These are phyloP conservation scores for Fusarium lateritium DNA, from an alignment of 2,329 filamentous ascomycete species.

Conservation along the genomic window DNA sequence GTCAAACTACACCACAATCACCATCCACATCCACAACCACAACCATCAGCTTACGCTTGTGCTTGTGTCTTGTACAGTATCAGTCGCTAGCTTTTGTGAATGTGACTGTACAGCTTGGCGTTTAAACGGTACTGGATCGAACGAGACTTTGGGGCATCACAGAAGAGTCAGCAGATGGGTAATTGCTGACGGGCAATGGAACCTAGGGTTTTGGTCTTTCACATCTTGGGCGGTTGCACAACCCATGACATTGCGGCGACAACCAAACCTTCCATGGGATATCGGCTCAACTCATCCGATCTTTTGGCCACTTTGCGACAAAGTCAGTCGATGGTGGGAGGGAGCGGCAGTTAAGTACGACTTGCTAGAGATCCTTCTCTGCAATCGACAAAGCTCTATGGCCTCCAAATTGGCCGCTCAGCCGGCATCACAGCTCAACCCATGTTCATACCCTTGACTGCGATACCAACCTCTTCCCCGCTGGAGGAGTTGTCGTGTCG, in stretches of 20 bases:
- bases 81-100: neutral
- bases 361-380: neutral
- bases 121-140: conserved; percentile 9
- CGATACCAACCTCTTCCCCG: conserved; percentile 18
- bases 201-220: neutral
- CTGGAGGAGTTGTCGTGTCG: neutral
- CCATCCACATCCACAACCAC: neutral
- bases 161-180: conserved; percentile 25
- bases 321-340: conserved; percentile 35
- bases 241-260: conserved; percentile 1
- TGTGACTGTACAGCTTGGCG: conserved; percentile 20
- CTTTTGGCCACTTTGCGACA: conserved; percentile 1
- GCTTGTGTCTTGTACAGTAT: conserved; percentile 7
- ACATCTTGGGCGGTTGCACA: conserved; percentile 23
- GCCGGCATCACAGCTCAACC: conserved; percentile 1
- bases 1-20: neutral
- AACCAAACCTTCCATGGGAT: neutral
- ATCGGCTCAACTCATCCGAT: conserved; percentile 42
- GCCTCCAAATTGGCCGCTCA: conserved; percentile 11
- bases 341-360: conserved; percentile 12
- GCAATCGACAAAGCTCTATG: neutral
- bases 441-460: neutral
- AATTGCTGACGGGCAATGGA: no score
- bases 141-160: conserved; percentile 9
- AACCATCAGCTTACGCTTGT: conserved; percentile 30